A percentile compares a stretch with the other conserved stretches of the same genome.
phyloP scores from a whole-genome alignment of 441 rosid genomes.

The Jatropha podagrica region DNA sequence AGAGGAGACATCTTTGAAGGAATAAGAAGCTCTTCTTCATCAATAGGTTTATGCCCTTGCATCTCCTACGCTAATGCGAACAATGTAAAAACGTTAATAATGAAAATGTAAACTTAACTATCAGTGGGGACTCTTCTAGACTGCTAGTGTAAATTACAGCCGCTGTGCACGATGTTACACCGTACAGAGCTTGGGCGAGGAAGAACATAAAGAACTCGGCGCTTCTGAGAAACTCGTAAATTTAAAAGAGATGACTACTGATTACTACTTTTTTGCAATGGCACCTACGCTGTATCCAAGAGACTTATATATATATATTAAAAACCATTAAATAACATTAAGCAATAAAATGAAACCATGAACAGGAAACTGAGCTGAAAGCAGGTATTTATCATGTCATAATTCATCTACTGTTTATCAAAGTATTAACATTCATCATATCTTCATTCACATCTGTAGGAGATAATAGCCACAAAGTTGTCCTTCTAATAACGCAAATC shows the following conservation, averaged over 20 bases:
- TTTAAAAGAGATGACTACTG: too few species aligned
- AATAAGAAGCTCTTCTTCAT: conserved; percentile 82
- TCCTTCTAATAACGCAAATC: conserved; percentile 5
- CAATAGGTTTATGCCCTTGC: conserved; percentile 72
- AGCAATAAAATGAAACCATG: too few species aligned
- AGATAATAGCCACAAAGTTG: not conserved
- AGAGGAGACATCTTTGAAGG: conserved; percentile 62
- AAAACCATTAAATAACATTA: too few species aligned
- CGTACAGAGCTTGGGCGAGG: too few species aligned
- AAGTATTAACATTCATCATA: not conserved
- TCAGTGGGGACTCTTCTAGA: not conserved
- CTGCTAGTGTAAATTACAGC: not conserved
- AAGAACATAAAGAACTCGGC: too few species aligned
- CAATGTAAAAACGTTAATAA: not conserved
- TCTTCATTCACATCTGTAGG: conserved; percentile 1
- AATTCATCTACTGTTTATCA: too few species aligned
- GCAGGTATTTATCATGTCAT: too few species aligned
- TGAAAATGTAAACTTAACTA: not conserved
- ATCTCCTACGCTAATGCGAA: conserved; percentile 51
- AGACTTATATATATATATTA: too few species aligned
- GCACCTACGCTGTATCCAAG: too few species aligned
- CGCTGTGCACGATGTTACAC: not conserved
- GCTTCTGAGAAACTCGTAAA: too few species aligned
- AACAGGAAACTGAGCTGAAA: too few species aligned
- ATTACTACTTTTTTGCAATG: too few species aligned